A percentile compares a stretch with the other conserved stretches of the same genome.
Conservation (phyloP, 257 asterid genomes). For the Fraxinus americana region DNA sequence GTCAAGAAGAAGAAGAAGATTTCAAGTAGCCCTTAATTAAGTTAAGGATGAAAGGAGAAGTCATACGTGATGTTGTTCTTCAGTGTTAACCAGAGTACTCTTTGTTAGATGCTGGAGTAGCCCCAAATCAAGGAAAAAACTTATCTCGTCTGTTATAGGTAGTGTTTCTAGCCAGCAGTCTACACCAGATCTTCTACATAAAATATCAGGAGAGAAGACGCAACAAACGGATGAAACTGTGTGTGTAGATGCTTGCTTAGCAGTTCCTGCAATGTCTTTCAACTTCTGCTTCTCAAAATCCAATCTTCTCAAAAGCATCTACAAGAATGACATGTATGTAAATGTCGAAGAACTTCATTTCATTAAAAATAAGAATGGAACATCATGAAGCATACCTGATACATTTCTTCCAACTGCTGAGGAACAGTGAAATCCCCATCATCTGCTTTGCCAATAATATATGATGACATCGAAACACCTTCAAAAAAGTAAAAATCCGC, state of each 20-base stretch:
- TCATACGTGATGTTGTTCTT: constrained; percentile 56
- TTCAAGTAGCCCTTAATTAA: constrained; percentile 6
- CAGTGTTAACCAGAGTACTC: constrained; percentile 42
- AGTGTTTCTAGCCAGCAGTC: constrained; percentile 60
- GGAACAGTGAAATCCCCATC: constrained; percentile 40
- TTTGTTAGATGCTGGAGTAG: constrained; percentile 60
- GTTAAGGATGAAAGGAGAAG: constrained; percentile 9
- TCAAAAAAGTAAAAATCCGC: constrained; percentile 22
- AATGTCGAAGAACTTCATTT: constrained; percentile 16
- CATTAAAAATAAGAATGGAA: constrained; percentile 11
- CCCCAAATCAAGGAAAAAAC: constrained; percentile 69
- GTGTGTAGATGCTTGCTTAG: constrained; percentile 30
- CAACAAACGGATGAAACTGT: constrained; percentile 57
- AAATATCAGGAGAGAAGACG: constrained; percentile 50
- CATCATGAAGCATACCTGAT: constrained; percentile 49
- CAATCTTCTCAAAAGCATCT: constrained; percentile 67
- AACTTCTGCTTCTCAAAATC: constrained; percentile 60
- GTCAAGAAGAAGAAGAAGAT: constrained; percentile 5
- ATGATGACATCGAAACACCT: constrained; percentile 81
- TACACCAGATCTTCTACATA: constrained; percentile 52
- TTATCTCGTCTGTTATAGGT: constrained; percentile 68
- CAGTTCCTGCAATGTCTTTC: constrained; percentile 30
- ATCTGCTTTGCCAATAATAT: constrained; percentile 47
- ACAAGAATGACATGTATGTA: constrained; percentile 20
- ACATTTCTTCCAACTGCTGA: constrained; percentile 76